These are phyloP conservation scores for Melaleuca alternifolia DNA, from an alignment of 345 rosid species.

Conservation along the genomic window DNA sequence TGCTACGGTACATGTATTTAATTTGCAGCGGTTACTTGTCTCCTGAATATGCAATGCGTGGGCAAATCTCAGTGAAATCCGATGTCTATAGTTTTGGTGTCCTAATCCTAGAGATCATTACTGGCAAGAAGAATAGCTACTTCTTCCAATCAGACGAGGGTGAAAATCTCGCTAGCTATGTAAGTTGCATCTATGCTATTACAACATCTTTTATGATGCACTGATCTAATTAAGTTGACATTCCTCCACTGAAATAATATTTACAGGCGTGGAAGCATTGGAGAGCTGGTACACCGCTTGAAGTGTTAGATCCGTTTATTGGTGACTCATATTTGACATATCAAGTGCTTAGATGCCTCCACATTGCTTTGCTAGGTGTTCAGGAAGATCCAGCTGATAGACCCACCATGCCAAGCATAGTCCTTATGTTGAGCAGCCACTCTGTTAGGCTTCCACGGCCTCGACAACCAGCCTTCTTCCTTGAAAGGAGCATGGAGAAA, in stretches of 20 bases:
- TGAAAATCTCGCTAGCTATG: background rate
- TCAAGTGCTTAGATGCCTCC: slow-evolving; percentile 23
- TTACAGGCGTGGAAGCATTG: slow-evolving; percentile 12
- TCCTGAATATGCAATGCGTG: slow-evolving; percentile 23
- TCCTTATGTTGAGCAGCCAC: slow-evolving; percentile 14
- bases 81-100: slow-evolving; percentile 25
- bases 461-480: slow-evolving; percentile 12
- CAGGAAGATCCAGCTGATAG: slow-evolving; percentile 15
- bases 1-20: background rate
- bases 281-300: background rate
- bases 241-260: background rate
- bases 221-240: background rate
- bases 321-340: background rate
- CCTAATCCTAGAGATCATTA: slow-evolving; percentile 14
- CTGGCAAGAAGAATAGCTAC: slow-evolving; percentile 22
- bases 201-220: background rate
- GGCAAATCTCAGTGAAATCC: slow-evolving; percentile 22
- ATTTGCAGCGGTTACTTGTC: slow-evolving; percentile 33
- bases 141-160: background rate
- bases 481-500: background rate
- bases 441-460: slow-evolving; percentile 6
- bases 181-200: background rate
- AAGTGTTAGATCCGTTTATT: slow-evolving; percentile 9
- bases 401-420: slow-evolving; percentile 15
- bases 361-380: slow-evolving; percentile 17